Evolutionary conservation across 129 eudicot genomes (phyloP).

Genomic region (Lactuca sativa): DNA sequence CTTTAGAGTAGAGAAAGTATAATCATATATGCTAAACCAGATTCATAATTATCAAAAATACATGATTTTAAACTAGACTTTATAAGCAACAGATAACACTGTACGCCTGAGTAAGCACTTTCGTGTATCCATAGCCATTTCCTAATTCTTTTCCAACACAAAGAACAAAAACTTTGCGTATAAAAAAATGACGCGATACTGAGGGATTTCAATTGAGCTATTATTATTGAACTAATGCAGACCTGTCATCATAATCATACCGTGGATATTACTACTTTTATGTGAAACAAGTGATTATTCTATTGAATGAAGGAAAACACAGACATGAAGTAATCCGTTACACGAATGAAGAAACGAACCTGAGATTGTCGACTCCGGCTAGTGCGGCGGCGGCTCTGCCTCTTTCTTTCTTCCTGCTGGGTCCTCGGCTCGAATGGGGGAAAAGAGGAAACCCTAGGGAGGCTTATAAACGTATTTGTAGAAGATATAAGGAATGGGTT

Average conservation of each 20-base stretch:
- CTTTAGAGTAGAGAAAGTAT: neutral
- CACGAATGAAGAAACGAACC: neutral
- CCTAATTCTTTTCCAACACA: neutral
- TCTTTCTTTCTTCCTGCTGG: neutral
- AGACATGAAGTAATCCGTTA: neutral
- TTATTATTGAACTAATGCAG: neutral
- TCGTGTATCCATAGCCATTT: neutral
- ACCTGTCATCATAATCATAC: neutral
- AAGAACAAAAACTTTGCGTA: neutral
- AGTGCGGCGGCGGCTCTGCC: constrained; percentile 4
- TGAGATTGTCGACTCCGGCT: constrained; percentile 25
- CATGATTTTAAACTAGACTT: neutral
- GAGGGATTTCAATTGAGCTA: neutral
- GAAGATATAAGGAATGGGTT: neutral
- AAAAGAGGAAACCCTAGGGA: constrained; percentile 20
- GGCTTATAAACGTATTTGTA: constrained; percentile 14
- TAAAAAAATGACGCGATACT: neutral
- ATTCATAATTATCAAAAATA: neutral
- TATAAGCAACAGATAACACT: neutral
- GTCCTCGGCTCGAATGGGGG: constrained; percentile 5
- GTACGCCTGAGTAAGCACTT: neutral
- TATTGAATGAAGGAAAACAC: neutral
- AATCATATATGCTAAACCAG: neutral
- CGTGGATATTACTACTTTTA: neutral
- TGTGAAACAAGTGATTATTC: neutral